Percentiles rank a stretch among this genome's conserved stretches.
phyloP scores from a whole-genome alignment of 2,329 filamentous ascomycete species.

The Colletotrichum theobromicola region DNA sequence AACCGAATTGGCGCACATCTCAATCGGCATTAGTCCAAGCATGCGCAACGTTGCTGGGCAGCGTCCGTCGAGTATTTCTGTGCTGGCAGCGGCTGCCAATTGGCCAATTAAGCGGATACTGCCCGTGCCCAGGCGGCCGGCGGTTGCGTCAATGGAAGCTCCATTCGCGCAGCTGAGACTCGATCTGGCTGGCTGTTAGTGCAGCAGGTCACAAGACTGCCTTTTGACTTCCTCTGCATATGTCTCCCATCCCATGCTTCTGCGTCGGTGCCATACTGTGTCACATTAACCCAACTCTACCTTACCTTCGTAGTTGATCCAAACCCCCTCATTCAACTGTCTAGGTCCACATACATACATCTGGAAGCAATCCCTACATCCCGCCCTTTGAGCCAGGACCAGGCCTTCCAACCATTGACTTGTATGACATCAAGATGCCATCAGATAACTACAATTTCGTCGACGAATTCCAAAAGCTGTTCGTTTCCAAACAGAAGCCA shows the following conservation, averaged over 20 bases:
- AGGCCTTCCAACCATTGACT: not conserved
- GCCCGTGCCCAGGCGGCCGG: constrained; percentile 9
- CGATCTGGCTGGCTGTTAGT: constrained; percentile 13
- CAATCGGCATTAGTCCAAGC: not conserved
- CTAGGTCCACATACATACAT: not conserved
- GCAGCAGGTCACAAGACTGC: constrained; percentile 19
- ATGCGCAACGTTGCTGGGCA: not conserved
- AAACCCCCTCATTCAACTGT: not conserved
- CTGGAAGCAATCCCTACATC: not conserved
- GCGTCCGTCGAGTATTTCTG: not conserved
- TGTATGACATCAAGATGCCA: constrained; percentile 17
- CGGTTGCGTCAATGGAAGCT: constrained; percentile 7
- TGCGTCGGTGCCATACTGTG: not conserved
- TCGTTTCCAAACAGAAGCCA: constrained; percentile 42
- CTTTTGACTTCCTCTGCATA: constrained; percentile 11
- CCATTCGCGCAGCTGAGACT: constrained; percentile 13
- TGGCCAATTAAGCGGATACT: constrained; percentile 22
- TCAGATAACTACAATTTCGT: constrained; percentile 34
- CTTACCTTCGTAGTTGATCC: not conserved
- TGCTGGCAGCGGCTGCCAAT: constrained; percentile 5
- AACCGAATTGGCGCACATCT: not conserved
- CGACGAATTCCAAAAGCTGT: constrained; percentile 40
- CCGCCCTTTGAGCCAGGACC: not conserved
- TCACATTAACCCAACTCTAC: not conserved
- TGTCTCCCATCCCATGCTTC: not conserved